Conservation (phyloP, 1,139 yeast genomes). For the Taphrina sp. region DNA sequence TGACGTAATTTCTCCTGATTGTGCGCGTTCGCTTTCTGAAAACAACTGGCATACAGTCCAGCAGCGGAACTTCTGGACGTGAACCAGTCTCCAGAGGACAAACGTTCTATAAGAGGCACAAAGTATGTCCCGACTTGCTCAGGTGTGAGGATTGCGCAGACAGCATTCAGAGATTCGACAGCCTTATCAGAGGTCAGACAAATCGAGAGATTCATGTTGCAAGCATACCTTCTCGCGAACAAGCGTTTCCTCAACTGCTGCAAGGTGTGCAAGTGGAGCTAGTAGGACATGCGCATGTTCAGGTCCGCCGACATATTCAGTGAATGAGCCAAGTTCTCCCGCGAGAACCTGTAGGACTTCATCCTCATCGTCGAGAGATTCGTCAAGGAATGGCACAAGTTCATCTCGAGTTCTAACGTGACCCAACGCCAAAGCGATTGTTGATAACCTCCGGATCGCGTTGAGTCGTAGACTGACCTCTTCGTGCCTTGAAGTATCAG, state of each 20-base stretch:
- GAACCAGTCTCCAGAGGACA: conserved; percentile 92
- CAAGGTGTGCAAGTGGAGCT: conserved; percentile 82
- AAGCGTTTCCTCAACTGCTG: conserved; percentile 95
- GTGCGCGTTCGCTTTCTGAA: conserved; percentile 58
- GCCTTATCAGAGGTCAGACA: conserved; percentile 48
- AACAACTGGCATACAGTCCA: conserved; percentile 75
- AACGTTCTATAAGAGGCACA: conserved; percentile 70
- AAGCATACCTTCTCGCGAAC: conserved; percentile 68
- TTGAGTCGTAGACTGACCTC: conserved; percentile 90
- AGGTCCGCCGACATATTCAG: conserved; percentile 85
- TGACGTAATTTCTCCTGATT: conserved; percentile 56
- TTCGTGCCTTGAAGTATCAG: conserved; percentile 56
- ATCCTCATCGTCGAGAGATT: conserved; percentile 97
- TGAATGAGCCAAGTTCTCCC: conserved; percentile 80
- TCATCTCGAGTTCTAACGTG: conserved; percentile 89
- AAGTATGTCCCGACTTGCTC: conserved; percentile 67
- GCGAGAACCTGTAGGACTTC: conserved; percentile 95
- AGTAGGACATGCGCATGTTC: conserved; percentile 72
- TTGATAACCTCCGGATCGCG: conserved; percentile 91
- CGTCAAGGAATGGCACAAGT: conserved; percentile 83
- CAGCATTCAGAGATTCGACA: conserved; percentile 72
- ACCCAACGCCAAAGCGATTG: conserved; percentile 92
- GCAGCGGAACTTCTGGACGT: conserved; percentile 89
- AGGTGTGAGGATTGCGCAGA: conserved; percentile 63
- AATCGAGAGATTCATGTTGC: neutral